phyloP scores from a whole-genome alignment of 2,329 filamentous ascomycete species.

The Paramyrothecium sp. region DNA sequence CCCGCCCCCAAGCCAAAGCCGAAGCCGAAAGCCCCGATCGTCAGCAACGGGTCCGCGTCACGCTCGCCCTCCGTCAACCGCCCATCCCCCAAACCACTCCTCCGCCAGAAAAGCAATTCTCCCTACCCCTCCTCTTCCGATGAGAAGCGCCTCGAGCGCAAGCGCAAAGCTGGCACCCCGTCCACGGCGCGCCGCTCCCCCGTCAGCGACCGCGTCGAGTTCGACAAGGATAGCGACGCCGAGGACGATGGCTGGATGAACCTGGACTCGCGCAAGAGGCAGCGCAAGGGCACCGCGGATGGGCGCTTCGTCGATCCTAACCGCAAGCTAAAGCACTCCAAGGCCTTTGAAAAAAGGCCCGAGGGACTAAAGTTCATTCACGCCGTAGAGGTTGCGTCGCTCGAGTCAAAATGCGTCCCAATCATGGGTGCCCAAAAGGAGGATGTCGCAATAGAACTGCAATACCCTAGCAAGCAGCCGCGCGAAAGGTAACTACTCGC shows the following conservation, averaged over 20 bases:
- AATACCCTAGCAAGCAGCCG: constrained; percentile 76
- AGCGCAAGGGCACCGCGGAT: constrained; percentile 39
- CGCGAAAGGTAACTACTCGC: constrained; percentile 59
- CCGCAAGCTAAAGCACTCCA: constrained; percentile 43
- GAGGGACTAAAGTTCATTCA: constrained; percentile 52
- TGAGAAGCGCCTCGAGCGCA: constrained; percentile 38
- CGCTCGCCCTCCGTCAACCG: constrained; percentile 33
- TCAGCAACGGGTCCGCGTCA: constrained; percentile 26
- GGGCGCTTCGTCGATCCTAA: constrained; percentile 43
- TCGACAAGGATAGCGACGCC: constrained; percentile 49
- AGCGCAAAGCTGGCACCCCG: constrained; percentile 44
- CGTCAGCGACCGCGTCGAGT: constrained; percentile 46
- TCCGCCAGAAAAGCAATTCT: constrained; percentile 39
- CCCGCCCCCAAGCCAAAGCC: constrained; percentile 33
- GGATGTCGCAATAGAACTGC: constrained; percentile 64
- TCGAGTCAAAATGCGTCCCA: constrained; percentile 48
- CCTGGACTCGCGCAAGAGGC: constrained; percentile 46
- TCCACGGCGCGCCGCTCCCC: constrained; percentile 40
- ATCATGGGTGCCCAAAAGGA: constrained; percentile 48
- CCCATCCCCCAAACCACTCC: constrained; percentile 38
- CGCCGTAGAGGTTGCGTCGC: constrained; percentile 54
- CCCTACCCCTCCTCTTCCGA: constrained; percentile 40
- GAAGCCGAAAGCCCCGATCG: constrained; percentile 24
- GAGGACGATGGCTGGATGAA: constrained; percentile 53
- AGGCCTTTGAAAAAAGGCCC: constrained; percentile 42